Percentiles rank a stretch among this genome's conserved stretches.
Evolutionary conservation across 2,329 filamentous ascomycete genomes (phyloP).

Genomic region (Xylaria sp.): DNA sequence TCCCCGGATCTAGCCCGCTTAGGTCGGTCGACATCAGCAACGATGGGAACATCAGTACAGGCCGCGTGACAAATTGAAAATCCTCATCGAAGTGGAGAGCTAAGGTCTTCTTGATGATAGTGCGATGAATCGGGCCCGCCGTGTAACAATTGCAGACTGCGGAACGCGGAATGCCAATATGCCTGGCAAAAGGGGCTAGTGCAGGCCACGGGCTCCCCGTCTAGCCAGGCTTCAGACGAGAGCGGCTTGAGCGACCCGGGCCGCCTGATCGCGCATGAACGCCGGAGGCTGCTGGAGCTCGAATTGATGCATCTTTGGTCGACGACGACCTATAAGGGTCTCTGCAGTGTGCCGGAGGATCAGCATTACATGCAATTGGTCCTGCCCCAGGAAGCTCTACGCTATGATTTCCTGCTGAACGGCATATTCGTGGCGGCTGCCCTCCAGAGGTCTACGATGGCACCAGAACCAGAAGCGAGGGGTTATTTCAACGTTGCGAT

Average conservation of each 20-base stretch:
- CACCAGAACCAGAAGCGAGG: conserved; percentile 25
- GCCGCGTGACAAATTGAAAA: conserved; percentile 1
- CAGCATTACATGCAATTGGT: conserved; percentile 42
- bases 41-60: not conserved
- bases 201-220: conserved; percentile 13
- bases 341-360: conserved; percentile 47
- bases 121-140: conserved; percentile 40
- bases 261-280: conserved; percentile 22
- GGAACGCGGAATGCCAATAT: conserved; percentile 40
- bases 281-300: conserved; percentile 47
- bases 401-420: conserved; percentile 48
- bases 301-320: conserved; percentile 60
- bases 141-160: conserved; percentile 38
- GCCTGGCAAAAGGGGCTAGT: conserved; percentile 25
- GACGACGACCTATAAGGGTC: conserved; percentile 49
- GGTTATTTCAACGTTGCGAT: conserved; percentile 42
- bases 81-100: conserved; percentile 12
- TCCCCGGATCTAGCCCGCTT: not conserved
- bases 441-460: conserved; percentile 41
- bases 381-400: conserved; percentile 45
- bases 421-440: conserved; percentile 45
- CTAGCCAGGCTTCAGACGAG: conserved; percentile 8
- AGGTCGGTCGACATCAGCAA: not conserved
- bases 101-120: conserved; percentile 20
- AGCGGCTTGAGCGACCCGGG: conserved; percentile 11